Base-by-base conservation (phyloP, 2,329 filamentous ascomycete species). In the Helminthosporium solani region DNA sequence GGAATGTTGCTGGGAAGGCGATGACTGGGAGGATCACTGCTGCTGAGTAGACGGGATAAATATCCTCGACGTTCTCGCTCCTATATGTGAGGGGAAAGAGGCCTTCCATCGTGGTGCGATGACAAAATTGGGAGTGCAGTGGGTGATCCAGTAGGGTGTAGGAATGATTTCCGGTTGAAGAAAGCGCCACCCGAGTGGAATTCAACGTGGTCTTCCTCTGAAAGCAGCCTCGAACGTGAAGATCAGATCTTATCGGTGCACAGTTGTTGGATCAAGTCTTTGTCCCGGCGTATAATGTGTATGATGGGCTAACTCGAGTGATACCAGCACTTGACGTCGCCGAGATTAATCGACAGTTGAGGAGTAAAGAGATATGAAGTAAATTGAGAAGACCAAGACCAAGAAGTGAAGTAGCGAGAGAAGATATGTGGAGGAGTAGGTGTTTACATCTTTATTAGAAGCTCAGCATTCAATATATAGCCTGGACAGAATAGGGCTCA, bases 21-120 rank as follows among this genome's bases (percentile, higher is more conserved):
- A 83, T 64, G 12, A 74, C 54, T 1, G 80, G 76, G 28, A 85
- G 64, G 36, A 70, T 25, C 31, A 76, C 57, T 40, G 73, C 70
- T 27, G 57, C 42, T 2, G 64, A 46, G 50, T 70, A 73, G 35
- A 64, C 36, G 2, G 54, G 53, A 14, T 54, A 53, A 5, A 37
- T 33, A 12, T 39, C 39, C 21, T 44, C 41, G 16, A 46, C 7
- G 3, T 14, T 2, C 14, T 46, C 49, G 27, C 11, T 48, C n/a
- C 33, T 8, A 14, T 23, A 12, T n/a, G 21, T 19, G 20, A 15
- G 35, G 35, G 19, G 33, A 19, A 5, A n/a, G 2, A 11, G 7
- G 7, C 11, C 15, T 19, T 35, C 19, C 23, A 21, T n/a, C 34
- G 40, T 31, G 27, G 34, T 33, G 39, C 30, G 35, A 2, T 27